A percentile compares a stretch with the other conserved stretches of the same genome.
These are phyloP conservation scores for Aspergillus funiculosus DNA, from an alignment of 495 filamentous ascomycete species.

Conservation along the genomic window DNA sequence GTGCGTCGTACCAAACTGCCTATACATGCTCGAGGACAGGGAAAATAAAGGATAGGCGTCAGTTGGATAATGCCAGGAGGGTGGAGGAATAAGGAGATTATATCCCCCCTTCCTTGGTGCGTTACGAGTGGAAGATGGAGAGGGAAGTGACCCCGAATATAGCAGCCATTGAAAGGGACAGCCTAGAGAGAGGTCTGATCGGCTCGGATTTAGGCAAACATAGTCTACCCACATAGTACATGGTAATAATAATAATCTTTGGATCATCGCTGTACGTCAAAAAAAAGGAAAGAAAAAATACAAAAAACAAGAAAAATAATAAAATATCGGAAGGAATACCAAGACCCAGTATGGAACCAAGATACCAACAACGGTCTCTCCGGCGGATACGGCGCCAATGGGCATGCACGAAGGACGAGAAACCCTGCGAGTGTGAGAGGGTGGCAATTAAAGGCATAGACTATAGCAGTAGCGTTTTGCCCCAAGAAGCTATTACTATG, in stretches of 20 bases:
- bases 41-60: neutral
- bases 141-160: slow-evolving; percentile 1
- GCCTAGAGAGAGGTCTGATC: slow-evolving; percentile 13
- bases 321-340: no score
- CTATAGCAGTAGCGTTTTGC: slow-evolving; percentile 16
- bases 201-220: slow-evolving; percentile 14
- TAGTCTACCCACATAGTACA: neutral
- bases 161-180: slow-evolving; percentile 3
- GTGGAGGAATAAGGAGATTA: slow-evolving; percentile 14
- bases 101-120: slow-evolving; percentile 6
- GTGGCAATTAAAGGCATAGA: slow-evolving; percentile 10
- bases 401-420: slow-evolving; percentile 4
- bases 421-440: neutral
- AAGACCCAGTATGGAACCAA: no score
- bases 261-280: slow-evolving; percentile 6
- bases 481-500: slow-evolving; percentile 23
- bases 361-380: slow-evolving; percentile 8
- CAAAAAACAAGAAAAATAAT: no score
- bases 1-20: slow-evolving; percentile 18
- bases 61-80: slow-evolving; percentile 9
- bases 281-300: no score
- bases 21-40: slow-evolving; percentile 9
- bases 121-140: slow-evolving; percentile 9
- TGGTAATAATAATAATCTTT: no score
- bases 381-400: slow-evolving; percentile 6